Evolutionary conservation across 805 yeast genomes (phyloP), one percentile per base, ranked within the genome.

Genomic region (Candida ponderosae): DNA sequence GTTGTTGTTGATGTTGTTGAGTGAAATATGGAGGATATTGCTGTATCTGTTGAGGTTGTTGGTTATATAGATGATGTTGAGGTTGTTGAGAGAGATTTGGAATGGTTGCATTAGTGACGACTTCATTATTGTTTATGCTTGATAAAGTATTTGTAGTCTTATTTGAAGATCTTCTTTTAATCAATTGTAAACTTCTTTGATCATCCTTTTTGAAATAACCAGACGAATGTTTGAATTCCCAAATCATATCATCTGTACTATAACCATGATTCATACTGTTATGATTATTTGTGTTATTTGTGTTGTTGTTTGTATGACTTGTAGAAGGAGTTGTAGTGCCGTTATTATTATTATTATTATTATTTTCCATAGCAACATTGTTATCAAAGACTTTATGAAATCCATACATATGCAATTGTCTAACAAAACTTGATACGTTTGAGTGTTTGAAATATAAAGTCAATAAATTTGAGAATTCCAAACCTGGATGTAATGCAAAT

Each of bases 401-500:
- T 1, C 96, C 96, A 57, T 88, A 88, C 97, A 89, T 90, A 65
- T 90, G 95, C 33, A 89, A 66, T 60, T 90, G 97, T 33, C 97
- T 75, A 27, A 90, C 96, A 64, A 90, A 90, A 42, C 90, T 79
- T 18, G 95, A 87, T 21, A 89, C 87, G 54, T 90, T 90, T 4
- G 95, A 94, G 62, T 89, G 97, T 57, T 90, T 90, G 68, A 90
- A 89, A 57, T 84, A 88, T 33, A 69, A 68, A n/a, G 82, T 76
- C 35, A 82, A 54, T 1, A 74, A 73, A 29, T 64, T 61, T 10
- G 81, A 75, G 54, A 79, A 79, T 43, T 76, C 81, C 21, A 75
- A 65, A 15, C 79, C 77, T 0, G 86, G 85, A 32, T 68, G 65
- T n/a, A 79, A 52, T 1, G 81, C 79, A 62, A 79, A 79, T 1